Conservation (phyloP, 2,329 filamentous ascomycete species). For the Moelleriella libera region DNA sequence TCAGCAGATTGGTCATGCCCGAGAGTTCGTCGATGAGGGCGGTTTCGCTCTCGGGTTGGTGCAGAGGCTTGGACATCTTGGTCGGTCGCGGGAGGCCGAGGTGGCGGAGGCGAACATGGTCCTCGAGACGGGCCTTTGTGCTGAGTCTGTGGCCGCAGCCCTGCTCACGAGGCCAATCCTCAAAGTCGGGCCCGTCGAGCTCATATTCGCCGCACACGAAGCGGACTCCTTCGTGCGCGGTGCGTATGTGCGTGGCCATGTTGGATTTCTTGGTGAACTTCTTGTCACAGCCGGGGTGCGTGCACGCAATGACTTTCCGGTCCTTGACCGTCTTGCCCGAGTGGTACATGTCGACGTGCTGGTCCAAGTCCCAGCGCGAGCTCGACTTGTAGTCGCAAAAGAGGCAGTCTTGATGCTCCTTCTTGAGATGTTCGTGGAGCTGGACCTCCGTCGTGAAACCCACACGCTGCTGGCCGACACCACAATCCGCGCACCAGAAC, state of each 20-base stretch:
- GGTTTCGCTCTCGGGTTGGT: slow-evolving; percentile 3
- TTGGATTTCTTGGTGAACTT: slow-evolving; percentile 77
- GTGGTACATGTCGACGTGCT: slow-evolving; percentile 69
- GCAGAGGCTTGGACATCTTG: slow-evolving; percentile 10
- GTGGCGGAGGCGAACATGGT: slow-evolving; percentile 75
- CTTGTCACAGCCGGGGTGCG: slow-evolving; percentile 53
- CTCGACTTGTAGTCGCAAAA: slow-evolving; percentile 59
- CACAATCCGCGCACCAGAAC: slow-evolving; percentile 69
- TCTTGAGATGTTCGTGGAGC: slow-evolving; percentile 59
- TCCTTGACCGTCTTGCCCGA: slow-evolving; percentile 46
- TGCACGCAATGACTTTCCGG: slow-evolving; percentile 52
- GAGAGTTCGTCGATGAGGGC: slow-evolving; percentile 28
- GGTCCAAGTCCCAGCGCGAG: slow-evolving; percentile 53
- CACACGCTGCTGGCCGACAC: slow-evolving; percentile 23
- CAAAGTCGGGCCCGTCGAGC: slow-evolving; percentile 40
- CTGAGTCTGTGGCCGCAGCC: slow-evolving; percentile 66
- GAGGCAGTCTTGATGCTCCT: slow-evolving; percentile 60
- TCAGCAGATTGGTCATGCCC: slow-evolving; percentile 23
- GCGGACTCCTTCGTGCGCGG: slow-evolving; percentile 59
- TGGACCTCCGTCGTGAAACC: slow-evolving; percentile 60
- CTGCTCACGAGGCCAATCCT: slow-evolving; percentile 47
- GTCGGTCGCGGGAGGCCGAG: slow-evolving; percentile 37
- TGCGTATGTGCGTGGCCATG: slow-evolving; percentile 63
- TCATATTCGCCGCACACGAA: slow-evolving; percentile 68
- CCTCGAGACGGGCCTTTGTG: slow-evolving; percentile 65